Evolutionary conservation across 139 green algal species (phyloP), one percentile per base, ranked within the genome.

Genomic region (Parachlorella kessleri): DNA sequence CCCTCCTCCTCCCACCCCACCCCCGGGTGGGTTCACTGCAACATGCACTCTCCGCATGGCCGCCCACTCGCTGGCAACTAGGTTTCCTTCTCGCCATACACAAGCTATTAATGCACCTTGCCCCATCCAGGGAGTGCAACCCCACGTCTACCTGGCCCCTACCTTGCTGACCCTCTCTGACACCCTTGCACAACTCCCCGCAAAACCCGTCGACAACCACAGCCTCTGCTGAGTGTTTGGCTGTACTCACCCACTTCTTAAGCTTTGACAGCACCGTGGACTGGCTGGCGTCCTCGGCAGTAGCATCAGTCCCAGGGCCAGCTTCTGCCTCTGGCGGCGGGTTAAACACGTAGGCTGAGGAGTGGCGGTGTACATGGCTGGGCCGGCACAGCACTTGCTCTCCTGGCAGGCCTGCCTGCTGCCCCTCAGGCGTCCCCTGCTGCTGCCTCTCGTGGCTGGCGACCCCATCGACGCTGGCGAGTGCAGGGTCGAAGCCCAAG

Each of bases 221-320:
- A n/a, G n/a, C n/a, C n/a, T n/a, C n/a, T n/a, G 48, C 48, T 59
- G 48, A 59, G 21, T 59, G 14, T 14, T 14, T 59, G 48, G 14
- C 14, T 14, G 21, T 59, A 14, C 48, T 0, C 69, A 82, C 84
- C 88, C 91, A 95, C 76, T 96, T 95, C 54, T 93, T 85, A 21
- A 96, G 81, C 76, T 96, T 96, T 21, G 55, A 84, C 10, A 95
- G 73, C 1, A 94, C 89, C 26, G 75, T 84, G 3, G 86, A 84
- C 14, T 75, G 41, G 30, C 73, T n/a, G n/a, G n/a, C n/a, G n/a
- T n/a, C n/a, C n/a, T n/a, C n/a, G n/a, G n/a, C n/a, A n/a, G n/a
- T 71, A 72, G 23, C 4, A 69, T 24, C 42, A 37, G 32, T 28
- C 53, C 0, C 40, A 9, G 53, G 37, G 42, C 32, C 33, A 26